Evolutionary conservation across 345 rosid genomes (phyloP), one percentile per base, ranked within the genome.

Genomic region (Bruguiera parviflora): DNA sequence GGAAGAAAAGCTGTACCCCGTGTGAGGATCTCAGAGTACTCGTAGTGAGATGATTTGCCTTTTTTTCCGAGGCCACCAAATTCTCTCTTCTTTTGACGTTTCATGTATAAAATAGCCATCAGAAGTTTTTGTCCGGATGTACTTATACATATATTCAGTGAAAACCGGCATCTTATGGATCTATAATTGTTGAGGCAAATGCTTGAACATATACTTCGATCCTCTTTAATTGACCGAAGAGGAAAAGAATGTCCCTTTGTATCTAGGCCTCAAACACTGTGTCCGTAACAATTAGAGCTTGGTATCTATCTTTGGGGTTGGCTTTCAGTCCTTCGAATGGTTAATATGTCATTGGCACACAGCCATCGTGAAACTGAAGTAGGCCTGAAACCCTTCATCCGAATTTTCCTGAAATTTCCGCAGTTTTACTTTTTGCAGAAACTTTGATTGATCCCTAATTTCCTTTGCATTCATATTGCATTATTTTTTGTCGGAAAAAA

Each of bases 21-120:
- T 19, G 29, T 37, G 68, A 80, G 78, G 58, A 66, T 62, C 72
- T 47, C 22, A 59, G 68, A 66, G 65, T 63, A 61, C 28, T 46
- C 72, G 43, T n/a, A 61, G 51, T 57, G 76, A 24, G 66, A 63
- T 71, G 66, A 75, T 56, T 58, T 68, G 64, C 9, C 33, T 32
- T 58, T n/a, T 43, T 59, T 31, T 28, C 61, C 24, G 31, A 35
- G 66, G 53, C 71, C 71, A 9, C 51, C 35, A 43, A 47, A 47
- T 80, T 76, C 75, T 29, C 74, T 67, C 68, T 35, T 67, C 52
- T 70, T 70, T 63, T 53, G 62, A 56, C 58, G 60, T 58, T 79
- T 63, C 39, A 8, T 37, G 58, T 71, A 67, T 71, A 53, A 58
- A 64, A 69, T 65, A 67, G 58, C 69, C 58, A 65, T 66, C 68